Base-by-base conservation (phyloP, 2,329 filamentous ascomycete genomes). In the Thermomyces lanuginosus region DNA sequence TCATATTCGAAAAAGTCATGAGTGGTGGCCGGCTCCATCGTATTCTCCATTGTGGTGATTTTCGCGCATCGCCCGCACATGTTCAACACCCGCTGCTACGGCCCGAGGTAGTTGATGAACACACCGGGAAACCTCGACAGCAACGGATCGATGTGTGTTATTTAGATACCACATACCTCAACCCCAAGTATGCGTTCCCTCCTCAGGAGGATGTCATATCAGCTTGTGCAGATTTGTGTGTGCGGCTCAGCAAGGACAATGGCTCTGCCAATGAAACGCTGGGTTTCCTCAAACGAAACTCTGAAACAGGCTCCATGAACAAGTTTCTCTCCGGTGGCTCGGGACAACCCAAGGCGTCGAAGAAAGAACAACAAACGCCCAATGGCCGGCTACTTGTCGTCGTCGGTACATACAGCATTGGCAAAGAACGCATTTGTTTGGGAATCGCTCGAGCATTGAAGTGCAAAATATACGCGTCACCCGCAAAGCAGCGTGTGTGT, bases 141-240 rank as follows among this genome's bases (percentile, higher is more conserved):
- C 89, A 95, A 46, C 81, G 76, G 42, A 83, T 98, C 29, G 86
- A 98, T 44, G 72, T 86, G 15, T 95, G 89, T 56, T 98, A 98
- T 48, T 70, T 98, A 6, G 89, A 98, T 47, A 98, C 89, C 0
- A 98, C 89, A 0, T 98, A 98, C 47, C 66, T 98, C 7, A 92
- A 89, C 36, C 89, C 89, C 0, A 83, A 84, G 36, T 98, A 95
- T 51, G 76, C 86, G 0, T 98, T 98, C 41, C 89, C 89, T 1
- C 75, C 71, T 3, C 89, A 98, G 47, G 66, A 76, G 30, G 75
- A 89, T 38, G 89, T 98, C 29, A 82, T 95, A 34, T 63, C 69
- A 36, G 78, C 86, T 6, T 93, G 83, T 44, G 80, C 82, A 3
- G 77, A 91, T 18, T 72, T 95, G 50, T 93, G 83, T 44, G 70